Evolutionary conservation across 371 early-diverging fungal genomes (phyloP), one percentile per base, ranked within the genome.

Genomic region (Mortierella polycephala): DNA sequence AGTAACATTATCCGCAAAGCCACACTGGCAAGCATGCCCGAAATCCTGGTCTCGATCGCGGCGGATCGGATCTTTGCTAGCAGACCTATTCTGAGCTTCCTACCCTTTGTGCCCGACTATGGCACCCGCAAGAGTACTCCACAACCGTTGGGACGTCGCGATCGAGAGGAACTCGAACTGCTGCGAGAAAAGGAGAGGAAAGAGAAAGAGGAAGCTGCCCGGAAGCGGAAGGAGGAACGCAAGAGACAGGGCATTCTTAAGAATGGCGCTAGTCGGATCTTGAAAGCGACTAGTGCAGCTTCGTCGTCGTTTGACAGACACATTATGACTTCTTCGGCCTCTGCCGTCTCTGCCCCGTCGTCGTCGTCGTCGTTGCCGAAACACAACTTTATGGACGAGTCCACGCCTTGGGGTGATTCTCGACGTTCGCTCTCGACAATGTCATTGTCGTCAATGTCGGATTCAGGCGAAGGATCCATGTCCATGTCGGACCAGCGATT

Each of bases 101-200:
- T 75, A 37, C 65, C 65, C 3, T 66, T 58, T 49, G 63, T 69
- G 0, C 75, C 75, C 1, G 69, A 69, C 23, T 62, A 58, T 37
- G 75, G 75, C 0, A n/a, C 57, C 3, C 56, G 62, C 10, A 75
- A 75, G 47, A 65, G 65, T 4, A 46, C 42, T 14, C 74, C 64
- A 10, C 74, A 68, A 45, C 57, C 55, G 1, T 44, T 68, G 56
- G 68, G 74, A 0, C 46, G 74, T 2, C 44, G 74, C 1, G 74
- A 74, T 60, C 69, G 74, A 6, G 74, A 74, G 52, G 74, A 67
- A 30, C 23, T 74, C 13, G 64, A 63, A 16, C 10, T 14, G n/a
- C 5, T 64, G 50, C 41, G 51, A 16, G 53, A 50, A 20, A 39
- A 54, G 40, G 49, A 63, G 30, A 45, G 64, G 10, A 8, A 23